A percentile compares a stretch with the other conserved stretches of the same genome.
Conservation (phyloP, 306 rosid species). For the Quillaja saponaria region DNA sequence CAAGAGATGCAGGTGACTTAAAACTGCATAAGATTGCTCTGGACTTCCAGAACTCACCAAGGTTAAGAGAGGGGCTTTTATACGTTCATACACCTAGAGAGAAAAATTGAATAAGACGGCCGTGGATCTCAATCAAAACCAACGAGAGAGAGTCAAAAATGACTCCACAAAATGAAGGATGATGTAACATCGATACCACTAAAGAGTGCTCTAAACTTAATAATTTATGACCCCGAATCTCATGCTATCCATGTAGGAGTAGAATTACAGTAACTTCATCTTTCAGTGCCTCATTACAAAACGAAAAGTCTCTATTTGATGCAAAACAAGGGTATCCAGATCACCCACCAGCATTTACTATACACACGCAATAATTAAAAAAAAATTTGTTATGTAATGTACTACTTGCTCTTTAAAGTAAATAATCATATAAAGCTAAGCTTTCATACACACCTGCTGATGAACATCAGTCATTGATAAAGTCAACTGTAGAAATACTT, state of each 20-base stretch:
- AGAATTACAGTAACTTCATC: conserved; percentile 12
- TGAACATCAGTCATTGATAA: conserved; percentile 97
- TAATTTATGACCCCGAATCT: not conserved
- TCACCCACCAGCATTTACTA: conserved; percentile 4
- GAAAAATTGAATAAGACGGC: conserved; percentile 29
- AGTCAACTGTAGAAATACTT: conserved; percentile 94
- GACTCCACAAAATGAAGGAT: not conserved
- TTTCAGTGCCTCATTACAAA: conserved; percentile 12
- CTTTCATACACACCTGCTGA: conserved; percentile 77
- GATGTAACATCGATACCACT: too few relatives aligned
- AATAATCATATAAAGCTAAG: conserved; percentile 13
- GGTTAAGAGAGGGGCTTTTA: conserved; percentile 96
- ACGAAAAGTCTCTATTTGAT: conserved; percentile 26
- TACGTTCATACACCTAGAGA: conserved; percentile 91
- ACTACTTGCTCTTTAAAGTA: conserved; percentile 12
- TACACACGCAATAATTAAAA: not conserved
- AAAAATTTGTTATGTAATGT: conserved; percentile 3
- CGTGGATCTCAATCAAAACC: conserved; percentile 23
- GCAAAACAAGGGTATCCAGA: conserved; percentile 4
- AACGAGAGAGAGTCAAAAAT: conserved; percentile 16
- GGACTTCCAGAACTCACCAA: conserved; percentile 99
- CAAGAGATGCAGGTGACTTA: conserved; percentile 95
- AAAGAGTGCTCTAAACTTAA: not conserved
- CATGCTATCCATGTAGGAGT: not conserved
- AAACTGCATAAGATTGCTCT: conserved; percentile 94